Base-by-base conservation (phyloP, 2,329 filamentous ascomycete species). In the Pyrenophora teres region DNA sequence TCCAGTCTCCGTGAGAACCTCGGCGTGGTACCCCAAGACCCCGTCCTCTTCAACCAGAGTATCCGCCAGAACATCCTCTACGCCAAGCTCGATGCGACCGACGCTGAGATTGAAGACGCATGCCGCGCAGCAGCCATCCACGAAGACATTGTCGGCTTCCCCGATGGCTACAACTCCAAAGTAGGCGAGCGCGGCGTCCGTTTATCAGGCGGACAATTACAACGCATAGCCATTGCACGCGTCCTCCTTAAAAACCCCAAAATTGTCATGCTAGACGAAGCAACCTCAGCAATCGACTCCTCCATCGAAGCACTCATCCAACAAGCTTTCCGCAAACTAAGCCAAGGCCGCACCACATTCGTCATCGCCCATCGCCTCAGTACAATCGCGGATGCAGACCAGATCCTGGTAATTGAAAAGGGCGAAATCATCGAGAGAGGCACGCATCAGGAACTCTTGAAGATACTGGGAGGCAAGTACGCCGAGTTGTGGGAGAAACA, bases 401-500 rank as follows among this genome's bases (percentile, higher is more conserved):
- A 92, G 66, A 92, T 96, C 54, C 79, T 92, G 46, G 90, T 95
- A 38, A 80, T 92, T 25, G 86, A 88, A 57, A 84, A 85, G 53
- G 91, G 91, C n/a, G 80, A 82, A 39, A 87, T 96, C 43, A 83
- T 84, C 12, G 91, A 96, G 76, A 81, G 83, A 40, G 91, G 91
- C 13, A 92, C 86, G 0, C 92, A 96, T 68, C 82, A 88, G 13
- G 86, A 93, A 62, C 80, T 96, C 3, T 78, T 96, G 4, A 80
- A 80, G 2, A 77, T 83, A 40, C 31, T 40, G 15, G 85, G 84
- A 25, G 90, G 90, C 10, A 85, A 86, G 54, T 96, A 96, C 68
- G 83, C 85, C 9, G 87, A 86, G 54, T 92, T 96, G 85, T 96
- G 92, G 92, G 85, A 87, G 57, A 93, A 92, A 74, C 92, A 96